phyloP scores from a whole-genome alignment of 129 eudicot genomes.

The Flaveria bidentis region DNA sequence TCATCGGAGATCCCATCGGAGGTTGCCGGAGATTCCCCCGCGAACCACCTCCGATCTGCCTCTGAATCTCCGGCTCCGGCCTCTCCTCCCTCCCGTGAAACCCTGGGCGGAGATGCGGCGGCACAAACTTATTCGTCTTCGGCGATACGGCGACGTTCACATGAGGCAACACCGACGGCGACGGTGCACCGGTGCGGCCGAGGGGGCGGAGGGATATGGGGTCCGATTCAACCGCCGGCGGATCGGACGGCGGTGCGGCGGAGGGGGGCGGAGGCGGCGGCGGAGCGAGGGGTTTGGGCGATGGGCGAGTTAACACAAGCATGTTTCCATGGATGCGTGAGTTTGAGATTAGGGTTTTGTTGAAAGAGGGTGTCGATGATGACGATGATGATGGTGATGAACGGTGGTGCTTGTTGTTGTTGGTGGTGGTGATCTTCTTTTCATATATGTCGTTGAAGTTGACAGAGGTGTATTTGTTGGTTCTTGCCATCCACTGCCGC shows the following conservation, averaged over 20 bases:
- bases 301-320: constrained; percentile 68
- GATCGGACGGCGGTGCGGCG: constrained; percentile 28
- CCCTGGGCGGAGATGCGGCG: constrained; percentile 81
- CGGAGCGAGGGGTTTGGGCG: constrained; percentile 53
- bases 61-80: constrained; percentile 44
- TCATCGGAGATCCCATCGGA: too few relatives aligned
- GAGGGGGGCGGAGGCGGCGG: constrained; percentile 8
- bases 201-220: constrained; percentile 62
- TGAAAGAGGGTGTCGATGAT: background rate
- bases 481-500: constrained; percentile 72
- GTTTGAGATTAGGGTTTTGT: constrained; percentile 41
- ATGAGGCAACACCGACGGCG: constrained; percentile 11
- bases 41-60: constrained; percentile 27
- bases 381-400: constrained; percentile 21
- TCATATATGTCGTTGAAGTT: constrained; percentile 80
- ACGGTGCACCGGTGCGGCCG: constrained; percentile 51
- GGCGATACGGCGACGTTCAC: constrained; percentile 26
- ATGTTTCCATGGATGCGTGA: constrained; percentile 74
- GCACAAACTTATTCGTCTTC: constrained; percentile 52
- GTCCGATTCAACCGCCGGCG: constrained; percentile 26
- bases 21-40: constrained; percentile 6
- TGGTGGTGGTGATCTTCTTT: constrained; percentile 38
- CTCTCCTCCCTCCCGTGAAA: constrained; percentile 56
- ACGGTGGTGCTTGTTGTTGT: constrained; percentile 16
- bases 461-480: constrained; percentile 69